These are phyloP conservation scores for Puya raimondii DNA, from an alignment of 176 grass and related monocot genomes.

Conservation along the genomic window DNA sequence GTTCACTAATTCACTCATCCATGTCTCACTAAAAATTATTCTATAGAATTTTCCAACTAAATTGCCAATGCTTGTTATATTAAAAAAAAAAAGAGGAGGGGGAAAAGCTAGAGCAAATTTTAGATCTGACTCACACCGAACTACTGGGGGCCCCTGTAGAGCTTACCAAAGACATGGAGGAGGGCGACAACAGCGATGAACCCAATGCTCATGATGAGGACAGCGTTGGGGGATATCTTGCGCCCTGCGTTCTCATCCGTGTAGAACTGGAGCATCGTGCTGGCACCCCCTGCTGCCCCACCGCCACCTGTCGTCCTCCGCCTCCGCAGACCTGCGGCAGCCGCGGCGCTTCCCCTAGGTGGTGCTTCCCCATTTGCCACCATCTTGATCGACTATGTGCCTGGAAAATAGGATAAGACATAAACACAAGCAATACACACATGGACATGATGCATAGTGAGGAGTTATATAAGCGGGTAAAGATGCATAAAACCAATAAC, in stretches of 20 bases:
- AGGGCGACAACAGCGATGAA: constrained; percentile 74
- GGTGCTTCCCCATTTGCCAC: constrained; percentile 61
- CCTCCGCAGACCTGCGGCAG: constrained; percentile 58
- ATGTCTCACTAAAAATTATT: no score
- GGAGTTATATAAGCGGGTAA: no score
- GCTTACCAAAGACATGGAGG: constrained; percentile 82
- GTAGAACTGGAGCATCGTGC: constrained; percentile 85
- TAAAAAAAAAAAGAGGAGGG: no score
- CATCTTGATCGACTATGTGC: constrained; percentile 29
- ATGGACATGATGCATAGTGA: no score
- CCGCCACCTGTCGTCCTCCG: constrained; percentile 41
- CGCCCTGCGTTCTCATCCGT: constrained; percentile 65
- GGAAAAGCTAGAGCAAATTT: neutral
- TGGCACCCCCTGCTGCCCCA: constrained; percentile 34
- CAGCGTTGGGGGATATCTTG: constrained; percentile 89
- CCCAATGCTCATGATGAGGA: constrained; percentile 89
- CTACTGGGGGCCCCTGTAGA: constrained; percentile 49
- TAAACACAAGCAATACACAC: neutral
- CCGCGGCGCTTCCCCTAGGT: constrained; percentile 52
- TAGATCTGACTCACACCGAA: neutral
- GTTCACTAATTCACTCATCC: no score
- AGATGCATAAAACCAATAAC: no score
- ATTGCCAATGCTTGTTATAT: no score
- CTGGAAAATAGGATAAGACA: neutral
- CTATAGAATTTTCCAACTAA: no score